Evolutionary conservation across 805 yeast species (phyloP).

Genomic region (Kazachstania africana): DNA sequence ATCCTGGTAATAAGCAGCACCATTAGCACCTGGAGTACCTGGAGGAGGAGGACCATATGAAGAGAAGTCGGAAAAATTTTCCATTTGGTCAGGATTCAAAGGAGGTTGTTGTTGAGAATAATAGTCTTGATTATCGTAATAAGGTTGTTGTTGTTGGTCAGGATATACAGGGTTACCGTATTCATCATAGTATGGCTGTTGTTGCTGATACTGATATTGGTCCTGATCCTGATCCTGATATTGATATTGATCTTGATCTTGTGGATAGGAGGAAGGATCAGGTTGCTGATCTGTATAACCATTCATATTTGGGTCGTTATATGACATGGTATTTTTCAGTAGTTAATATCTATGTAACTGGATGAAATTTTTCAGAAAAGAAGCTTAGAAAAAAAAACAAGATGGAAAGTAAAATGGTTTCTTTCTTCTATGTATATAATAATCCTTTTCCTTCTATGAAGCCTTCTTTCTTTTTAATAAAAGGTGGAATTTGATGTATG

Average conservation of each 20-base stretch:
- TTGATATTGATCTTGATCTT: constrained; percentile 18
- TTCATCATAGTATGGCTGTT: constrained; percentile 23
- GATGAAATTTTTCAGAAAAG: too few species aligned
- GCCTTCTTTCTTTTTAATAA: too few species aligned
- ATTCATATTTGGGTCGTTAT: constrained; percentile 1
- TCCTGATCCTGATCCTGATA: constrained; percentile 23
- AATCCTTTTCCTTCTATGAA: too few species aligned
- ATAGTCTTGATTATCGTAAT: constrained; percentile 3
- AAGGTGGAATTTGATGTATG: too few species aligned
- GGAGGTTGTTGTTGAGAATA: constrained; percentile 30
- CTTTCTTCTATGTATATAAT: too few species aligned
- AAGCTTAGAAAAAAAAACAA: too few species aligned
- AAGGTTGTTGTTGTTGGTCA: constrained; percentile 14
- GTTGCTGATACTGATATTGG: constrained; percentile 12
- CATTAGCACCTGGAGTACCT: constrained; percentile 35
- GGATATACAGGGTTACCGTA: constrained; percentile 32
- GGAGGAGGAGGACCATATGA: constrained; percentile 46
- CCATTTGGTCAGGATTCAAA: constrained; percentile 31
- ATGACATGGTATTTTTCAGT: too few species aligned
- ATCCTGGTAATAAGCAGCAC: not conserved
- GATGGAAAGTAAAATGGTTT: too few species aligned
- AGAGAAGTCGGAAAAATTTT: constrained; percentile 56
- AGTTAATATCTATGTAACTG: too few species aligned
- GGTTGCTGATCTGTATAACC: too few species aligned
- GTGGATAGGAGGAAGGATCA: too few species aligned